Evolutionary conservation across 352 stramenopile genomes (phyloP), one percentile per base, ranked within the genome.

Genomic region (Globisporangium acanthophoron): DNA sequence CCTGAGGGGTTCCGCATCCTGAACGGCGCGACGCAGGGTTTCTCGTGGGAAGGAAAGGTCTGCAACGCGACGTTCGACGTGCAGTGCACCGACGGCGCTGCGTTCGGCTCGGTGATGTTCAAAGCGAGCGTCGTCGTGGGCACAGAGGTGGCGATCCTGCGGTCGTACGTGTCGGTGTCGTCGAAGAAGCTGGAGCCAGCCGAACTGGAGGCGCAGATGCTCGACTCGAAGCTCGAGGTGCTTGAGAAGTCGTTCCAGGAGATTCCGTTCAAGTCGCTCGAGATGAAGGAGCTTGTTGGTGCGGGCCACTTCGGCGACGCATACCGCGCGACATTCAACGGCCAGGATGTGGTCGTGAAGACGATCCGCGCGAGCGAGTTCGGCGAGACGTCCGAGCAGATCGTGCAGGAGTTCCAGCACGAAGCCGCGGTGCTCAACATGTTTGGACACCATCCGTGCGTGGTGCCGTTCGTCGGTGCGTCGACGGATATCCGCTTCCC

Each of bases 361-460:
- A 91, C 80, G 4, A 85, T 93, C 47, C 78, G 83, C 31, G 75
- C 80, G 21, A 84, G 73, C 53, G 82, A 88, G 48, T 88, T 89
- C 64, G 80, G 82, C 37, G 80, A 90, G 35, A 82, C 78, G 20
- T 84, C 71, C 12, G 74, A 84, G 33, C 80, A 92, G 58, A 87
- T 92, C 57, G 59, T 90, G 47, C 71, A 80, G n/a, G 82, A 92
- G 56, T 91, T 93, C 51, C 83, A 88, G 51, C 83, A 93, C 56
- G 83, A 93, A 63, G 83, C 83, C 3, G 80, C 83, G 0, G 77
- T 91, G 56, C 64, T 91, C 27, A 83, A 73, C 57, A 89, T 93
- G 80, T 93, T 93, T 73, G 83, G 83, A 0, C 77, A 93, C 60
- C 83, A 93, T 54, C 83, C 83, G 13, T 86, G 82, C 45, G 76